Evolutionary conservation across 148 eudicot genomes (phyloP).

Genomic region (Silene uniflora): DNA sequence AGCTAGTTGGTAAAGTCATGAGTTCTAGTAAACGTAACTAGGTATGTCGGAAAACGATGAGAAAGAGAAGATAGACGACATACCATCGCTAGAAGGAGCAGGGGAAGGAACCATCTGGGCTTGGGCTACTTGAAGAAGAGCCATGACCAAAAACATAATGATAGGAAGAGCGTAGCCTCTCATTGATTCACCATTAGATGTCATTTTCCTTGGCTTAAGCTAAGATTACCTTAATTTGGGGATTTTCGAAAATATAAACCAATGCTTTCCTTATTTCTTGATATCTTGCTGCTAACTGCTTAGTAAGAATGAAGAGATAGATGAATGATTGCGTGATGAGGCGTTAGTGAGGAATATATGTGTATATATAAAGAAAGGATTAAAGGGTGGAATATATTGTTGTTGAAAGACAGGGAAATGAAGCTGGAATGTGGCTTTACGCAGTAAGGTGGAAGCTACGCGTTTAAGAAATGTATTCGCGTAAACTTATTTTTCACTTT

Average conservation of each 20-base stretch:
- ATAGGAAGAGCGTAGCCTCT: slow-evolving; percentile 29
- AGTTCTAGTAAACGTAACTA: too few relatives aligned
- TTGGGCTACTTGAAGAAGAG: slow-evolving; percentile 24
- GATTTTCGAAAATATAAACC: background rate
- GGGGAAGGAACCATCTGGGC: slow-evolving; percentile 44
- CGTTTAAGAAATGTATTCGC: slow-evolving; percentile 6
- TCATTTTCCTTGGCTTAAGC: background rate
- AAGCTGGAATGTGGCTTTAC: slow-evolving; percentile 11
- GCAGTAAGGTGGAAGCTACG: slow-evolving; percentile 20
- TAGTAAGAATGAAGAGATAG: background rate
- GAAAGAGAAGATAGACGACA: background rate
- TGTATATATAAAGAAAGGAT: background rate
- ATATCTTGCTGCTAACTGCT: background rate
- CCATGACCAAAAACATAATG: slow-evolving; percentile 28
- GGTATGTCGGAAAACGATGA: background rate
- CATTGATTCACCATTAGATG: slow-evolving; percentile 20
- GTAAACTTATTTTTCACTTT: background rate
- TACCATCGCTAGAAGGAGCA: slow-evolving; percentile 40
- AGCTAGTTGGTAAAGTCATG: too few relatives aligned
- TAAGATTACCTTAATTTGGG: background rate
- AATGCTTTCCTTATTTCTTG: background rate
- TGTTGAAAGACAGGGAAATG: slow-evolving; percentile 11
- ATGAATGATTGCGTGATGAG: background rate
- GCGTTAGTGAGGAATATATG: background rate
- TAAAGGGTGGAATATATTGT: background rate